Conservation (phyloP, 1,284 basidiomycete species). For the Rhodotorula sp. region DNA sequence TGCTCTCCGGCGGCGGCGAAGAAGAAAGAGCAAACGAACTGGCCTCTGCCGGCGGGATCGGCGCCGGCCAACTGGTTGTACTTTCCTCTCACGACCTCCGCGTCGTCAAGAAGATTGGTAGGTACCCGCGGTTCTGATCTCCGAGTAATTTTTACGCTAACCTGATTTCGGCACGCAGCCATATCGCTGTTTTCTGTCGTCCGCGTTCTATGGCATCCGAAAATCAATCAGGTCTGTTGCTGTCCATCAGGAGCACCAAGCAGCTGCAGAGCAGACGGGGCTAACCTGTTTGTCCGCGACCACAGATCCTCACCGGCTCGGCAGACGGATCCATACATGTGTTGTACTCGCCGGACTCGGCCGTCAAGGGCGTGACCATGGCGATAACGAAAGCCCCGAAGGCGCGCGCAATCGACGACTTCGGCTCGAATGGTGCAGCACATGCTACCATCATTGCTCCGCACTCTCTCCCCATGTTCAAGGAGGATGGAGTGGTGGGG, state of each 20-base stretch:
- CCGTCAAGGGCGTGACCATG: conserved; percentile 86
- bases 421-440: conserved; percentile 54
- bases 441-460: conserved; percentile 76
- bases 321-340: conserved; percentile 86
- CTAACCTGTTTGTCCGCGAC: background rate
- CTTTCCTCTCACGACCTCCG: conserved; percentile 48
- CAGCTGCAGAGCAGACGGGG: background rate
- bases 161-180: conserved; percentile 12
- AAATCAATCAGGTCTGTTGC: conserved; percentile 84
- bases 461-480: conserved; percentile 82
- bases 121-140: background rate
- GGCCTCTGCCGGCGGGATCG: background rate
- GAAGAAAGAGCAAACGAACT: conserved; percentile 59
- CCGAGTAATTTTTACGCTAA: background rate
- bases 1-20: conserved; percentile 52
- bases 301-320: conserved; percentile 75
- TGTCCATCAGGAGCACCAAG: too few species aligned
- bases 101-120: conserved; percentile 62
- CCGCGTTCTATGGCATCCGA: conserved; percentile 88
- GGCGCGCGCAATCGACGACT: conserved; percentile 77
- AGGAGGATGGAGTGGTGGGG: conserved; percentile 58
- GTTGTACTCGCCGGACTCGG: conserved; percentile 81
- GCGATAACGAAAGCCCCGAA: conserved; percentile 63
- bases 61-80: conserved; percentile 66
- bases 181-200: conserved; percentile 67